A percentile compares a stretch with the other conserved stretches of the same genome.
phyloP scores from a whole-genome alignment of 2,329 filamentous ascomycete genomes.

The Colletotrichum neosansevieriae region DNA sequence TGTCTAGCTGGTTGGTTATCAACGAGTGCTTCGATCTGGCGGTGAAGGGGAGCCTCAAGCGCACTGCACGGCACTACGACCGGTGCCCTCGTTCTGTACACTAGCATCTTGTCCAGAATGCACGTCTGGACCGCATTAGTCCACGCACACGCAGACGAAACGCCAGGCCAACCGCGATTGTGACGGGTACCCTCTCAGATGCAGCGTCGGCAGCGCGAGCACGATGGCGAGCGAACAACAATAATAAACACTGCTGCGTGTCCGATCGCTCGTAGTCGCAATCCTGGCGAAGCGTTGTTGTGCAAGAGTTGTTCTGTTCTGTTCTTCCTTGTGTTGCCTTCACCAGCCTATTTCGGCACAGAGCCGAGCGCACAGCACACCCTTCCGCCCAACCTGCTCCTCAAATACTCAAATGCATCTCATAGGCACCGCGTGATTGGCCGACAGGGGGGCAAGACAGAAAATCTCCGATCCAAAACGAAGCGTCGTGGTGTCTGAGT shows the following conservation, averaged over 20 bases:
- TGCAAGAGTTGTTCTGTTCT: background rate
- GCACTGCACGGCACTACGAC: background rate
- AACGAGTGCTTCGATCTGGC: constrained; percentile 16
- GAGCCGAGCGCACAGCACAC: background rate
- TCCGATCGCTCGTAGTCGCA: background rate
- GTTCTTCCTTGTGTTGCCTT: background rate
- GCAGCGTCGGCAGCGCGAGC: background rate
- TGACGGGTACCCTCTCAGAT: constrained; percentile 1
- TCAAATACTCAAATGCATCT: background rate
- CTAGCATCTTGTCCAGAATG: constrained; percentile 18
- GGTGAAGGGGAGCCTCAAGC: constrained; percentile 24
- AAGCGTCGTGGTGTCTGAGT: constrained; percentile 16
- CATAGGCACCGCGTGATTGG: constrained; percentile 16
- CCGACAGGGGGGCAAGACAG: constrained; percentile 9
- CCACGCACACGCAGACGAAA: background rate
- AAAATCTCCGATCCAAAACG: constrained; percentile 37
- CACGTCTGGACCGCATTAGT: constrained; percentile 15
- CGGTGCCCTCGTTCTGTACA: constrained; percentile 19
- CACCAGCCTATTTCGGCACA: background rate
- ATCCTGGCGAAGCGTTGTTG: background rate
- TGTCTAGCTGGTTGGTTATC: constrained; percentile 12
- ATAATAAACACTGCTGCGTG: background rate
- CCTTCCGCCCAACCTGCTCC: constrained; percentile 11
- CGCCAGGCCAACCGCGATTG: constrained; percentile 13
- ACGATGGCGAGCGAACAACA: background rate